Evolutionary conservation across 75 land plant genomes (phyloP).

Genomic region (Pinus tabuliformis): DNA sequence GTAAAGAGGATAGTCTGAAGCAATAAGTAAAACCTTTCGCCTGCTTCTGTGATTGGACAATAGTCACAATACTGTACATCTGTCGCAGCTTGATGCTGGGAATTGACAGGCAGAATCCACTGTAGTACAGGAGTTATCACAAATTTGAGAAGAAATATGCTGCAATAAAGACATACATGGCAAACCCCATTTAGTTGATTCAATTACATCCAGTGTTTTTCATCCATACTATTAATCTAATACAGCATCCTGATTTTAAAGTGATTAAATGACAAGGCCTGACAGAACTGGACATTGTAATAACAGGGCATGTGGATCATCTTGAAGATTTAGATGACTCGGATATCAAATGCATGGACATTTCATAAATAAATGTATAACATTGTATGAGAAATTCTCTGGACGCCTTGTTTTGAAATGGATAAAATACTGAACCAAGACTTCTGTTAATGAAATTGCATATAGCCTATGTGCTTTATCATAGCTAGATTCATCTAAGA

Average conservation of each 20-base stretch:
- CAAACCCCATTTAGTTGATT: not conserved
- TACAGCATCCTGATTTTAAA: not conserved
- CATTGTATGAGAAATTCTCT: not conserved
- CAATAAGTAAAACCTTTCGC: constrained; percentile 32
- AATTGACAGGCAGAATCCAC: constrained; percentile 58
- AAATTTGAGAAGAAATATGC: constrained; percentile 42
- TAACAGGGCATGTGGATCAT: not conserved
- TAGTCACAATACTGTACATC: constrained; percentile 8
- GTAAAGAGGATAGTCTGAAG: constrained; percentile 36
- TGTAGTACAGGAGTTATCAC: constrained; percentile 42
- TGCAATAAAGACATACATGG: constrained; percentile 19
- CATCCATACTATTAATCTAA: not conserved
- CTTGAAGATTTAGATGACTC: not conserved
- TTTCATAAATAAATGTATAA: not conserved
- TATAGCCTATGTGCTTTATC: too few relatives aligned
- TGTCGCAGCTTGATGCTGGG: constrained; percentile 11
- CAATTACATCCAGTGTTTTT: not conserved
- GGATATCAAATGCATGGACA: not conserved
- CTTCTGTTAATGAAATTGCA: too few relatives aligned
- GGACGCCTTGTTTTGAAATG: not conserved
- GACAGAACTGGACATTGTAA: not conserved
- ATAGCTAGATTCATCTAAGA: too few relatives aligned
- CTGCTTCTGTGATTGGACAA: constrained; percentile 1
- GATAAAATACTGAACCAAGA: too few relatives aligned
- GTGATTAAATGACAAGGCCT: not conserved